Base-by-base conservation (phyloP, 257 asterid genomes). In the Eustoma russellianum region DNA sequence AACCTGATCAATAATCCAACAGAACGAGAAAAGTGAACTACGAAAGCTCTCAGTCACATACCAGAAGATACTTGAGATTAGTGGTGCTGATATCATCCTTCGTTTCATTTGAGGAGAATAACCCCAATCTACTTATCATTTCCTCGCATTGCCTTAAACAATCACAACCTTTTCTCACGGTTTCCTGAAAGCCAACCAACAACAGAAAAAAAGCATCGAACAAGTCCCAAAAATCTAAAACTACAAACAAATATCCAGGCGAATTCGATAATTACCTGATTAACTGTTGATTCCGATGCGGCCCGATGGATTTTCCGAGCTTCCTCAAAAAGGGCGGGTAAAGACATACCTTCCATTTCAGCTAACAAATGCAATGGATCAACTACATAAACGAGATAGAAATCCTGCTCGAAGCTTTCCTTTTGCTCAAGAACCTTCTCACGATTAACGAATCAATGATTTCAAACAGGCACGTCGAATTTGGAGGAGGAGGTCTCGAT, bases 81-180 rank as follows among this genome's bases (percentile, higher is more conserved):
- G 78, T 50, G 15, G 98, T 82, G 77, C 86, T 88, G 62, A 92
- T 81, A 48, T 92, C 98, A 5, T 92, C 98, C 66, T 88, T 92
- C 6, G 90, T 77, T 76, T 88, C 98, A 53, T 92, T 92, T 3
- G 76, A n/a, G 2, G 97, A 87, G 64, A 91, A 91, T 30, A 91
- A 63, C 54, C 98, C 98, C 59, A 92, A 61, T 51, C 82, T 88
- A 34, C 82, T 82, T 9, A 83, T 65, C 95, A 88, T 92, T 7
- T 85, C 93, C 71, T 92, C 95, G 72, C 97, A 88, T 69, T 73
- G 77, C 56, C 63, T 61, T 81, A 83, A 66, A 61, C 72, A 17
- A 46, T 82, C 83, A 69, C 94, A 92, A 30, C 94, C 97, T 66
- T 75, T 80, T 44, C 59, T 79, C 64, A 85, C 66, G 7, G 74